Conservation (phyloP, 176 grass and related monocot genomes). For the Oryza australiensis region DNA sequence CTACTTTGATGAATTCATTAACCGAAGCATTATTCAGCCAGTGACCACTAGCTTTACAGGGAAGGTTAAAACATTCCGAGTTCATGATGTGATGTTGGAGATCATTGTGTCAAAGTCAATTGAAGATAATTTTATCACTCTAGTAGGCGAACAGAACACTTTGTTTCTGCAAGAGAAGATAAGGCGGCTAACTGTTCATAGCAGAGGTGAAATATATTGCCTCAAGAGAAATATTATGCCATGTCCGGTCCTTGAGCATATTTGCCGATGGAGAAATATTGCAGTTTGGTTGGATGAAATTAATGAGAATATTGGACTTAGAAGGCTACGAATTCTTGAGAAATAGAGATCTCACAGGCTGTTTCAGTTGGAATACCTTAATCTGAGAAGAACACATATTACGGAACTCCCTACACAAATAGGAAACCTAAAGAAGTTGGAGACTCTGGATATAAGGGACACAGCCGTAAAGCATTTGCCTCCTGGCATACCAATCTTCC, state of each 20-base stretch:
- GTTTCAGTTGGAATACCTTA: conserved; percentile 46
- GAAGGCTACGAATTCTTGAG: conserved; percentile 22
- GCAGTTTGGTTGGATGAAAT: conserved; percentile 38
- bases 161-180: conserved; percentile 34
- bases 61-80: conserved; percentile 48
- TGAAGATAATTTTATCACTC: conserved; percentile 44
- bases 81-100: conserved; percentile 44
- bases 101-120: conserved; percentile 46
- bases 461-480: conserved; percentile 41
- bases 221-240: conserved; percentile 32
- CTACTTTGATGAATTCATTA: conserved; percentile 34
- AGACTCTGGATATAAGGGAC: conserved; percentile 32
- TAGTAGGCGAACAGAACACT: conserved; percentile 15
- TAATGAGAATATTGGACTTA: conserved; percentile 39
- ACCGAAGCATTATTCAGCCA: conserved; percentile 30
- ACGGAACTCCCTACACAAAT: conserved; percentile 36
- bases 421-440: conserved; percentile 27
- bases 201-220: conserved; percentile 23
- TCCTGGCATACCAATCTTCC: conserved; percentile 27
- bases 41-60: conserved; percentile 35
- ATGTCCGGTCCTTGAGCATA: conserved; percentile 49
- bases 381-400: conserved; percentile 30
- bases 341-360: conserved; percentile 14
- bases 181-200: conserved; percentile 35
- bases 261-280: conserved; percentile 29